These are phyloP conservation scores for Magnusiomyces ingens DNA, from an alignment of 1,139 yeast species.

Conservation along the genomic window DNA sequence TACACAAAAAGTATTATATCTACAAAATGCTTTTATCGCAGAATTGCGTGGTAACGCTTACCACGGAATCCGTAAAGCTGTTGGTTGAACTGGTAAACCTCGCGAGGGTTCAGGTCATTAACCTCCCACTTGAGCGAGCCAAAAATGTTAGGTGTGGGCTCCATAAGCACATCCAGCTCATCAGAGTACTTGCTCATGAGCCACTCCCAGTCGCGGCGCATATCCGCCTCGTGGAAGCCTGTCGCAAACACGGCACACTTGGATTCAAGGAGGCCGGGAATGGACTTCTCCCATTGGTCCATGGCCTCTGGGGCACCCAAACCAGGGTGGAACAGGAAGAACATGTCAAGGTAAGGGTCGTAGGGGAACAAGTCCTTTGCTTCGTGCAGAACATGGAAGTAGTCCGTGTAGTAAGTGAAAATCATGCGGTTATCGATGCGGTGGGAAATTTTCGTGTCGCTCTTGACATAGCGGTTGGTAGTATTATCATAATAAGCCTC, in stretches of 20 bases:
- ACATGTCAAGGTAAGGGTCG: conserved; percentile 90
- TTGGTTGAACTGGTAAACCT: conserved; percentile 86
- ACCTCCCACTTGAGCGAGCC: conserved; percentile 91
- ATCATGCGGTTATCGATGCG: conserved; percentile 71
- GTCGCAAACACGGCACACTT: conserved; percentile 90
- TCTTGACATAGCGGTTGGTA: conserved; percentile 46
- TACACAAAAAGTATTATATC: background rate
- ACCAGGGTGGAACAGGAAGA: conserved; percentile 94
- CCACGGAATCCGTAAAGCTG: conserved; percentile 89
- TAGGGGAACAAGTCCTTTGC: conserved; percentile 95
- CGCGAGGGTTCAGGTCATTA: conserved; percentile 86
- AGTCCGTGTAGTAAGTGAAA: conserved; percentile 78
- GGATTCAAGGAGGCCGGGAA: conserved; percentile 82
- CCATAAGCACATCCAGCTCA: conserved; percentile 76
- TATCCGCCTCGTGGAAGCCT: conserved; percentile 77
- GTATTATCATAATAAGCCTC: conserved; percentile 73
- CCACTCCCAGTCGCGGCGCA: conserved; percentile 65
- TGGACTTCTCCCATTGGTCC: conserved; percentile 72
- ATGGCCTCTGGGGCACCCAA: conserved; percentile 76
- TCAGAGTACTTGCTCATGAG: conserved; percentile 56
- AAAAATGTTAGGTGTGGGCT: conserved; percentile 64
- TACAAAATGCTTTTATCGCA: conserved; percentile 16
- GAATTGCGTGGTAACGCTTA: conserved; percentile 85
- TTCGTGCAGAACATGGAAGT: conserved; percentile 84
- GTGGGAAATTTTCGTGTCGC: conserved; percentile 58